These are phyloP conservation scores for Casuarina glauca DNA, from an alignment of 306 rosid genomes.

Conservation along the genomic window DNA sequence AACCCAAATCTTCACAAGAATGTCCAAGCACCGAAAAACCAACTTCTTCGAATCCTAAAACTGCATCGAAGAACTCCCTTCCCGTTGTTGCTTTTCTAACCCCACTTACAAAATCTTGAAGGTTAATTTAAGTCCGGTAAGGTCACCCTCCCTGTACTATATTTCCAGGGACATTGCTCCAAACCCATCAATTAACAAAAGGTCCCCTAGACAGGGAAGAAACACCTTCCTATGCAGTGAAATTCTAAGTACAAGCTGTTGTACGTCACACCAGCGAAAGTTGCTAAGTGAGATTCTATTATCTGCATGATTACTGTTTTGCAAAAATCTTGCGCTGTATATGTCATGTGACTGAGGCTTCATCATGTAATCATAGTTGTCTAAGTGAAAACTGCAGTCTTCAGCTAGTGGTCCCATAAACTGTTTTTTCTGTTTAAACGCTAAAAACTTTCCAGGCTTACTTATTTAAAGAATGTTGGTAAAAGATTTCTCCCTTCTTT, in stretches of 20 bases:
- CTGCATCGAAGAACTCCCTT: no score
- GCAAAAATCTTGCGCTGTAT: constrained; percentile 21
- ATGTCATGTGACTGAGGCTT: constrained; percentile 16
- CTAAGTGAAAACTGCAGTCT: neutral
- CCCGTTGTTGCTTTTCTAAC: no score
- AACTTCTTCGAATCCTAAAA: no score
- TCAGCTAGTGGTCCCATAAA: no score
- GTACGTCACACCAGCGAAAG: constrained; percentile 96
- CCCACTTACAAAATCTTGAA: no score
- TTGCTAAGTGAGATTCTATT: constrained; percentile 70
- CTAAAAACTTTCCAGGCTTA: neutral
- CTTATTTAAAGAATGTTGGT: no score
- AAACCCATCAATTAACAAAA: neutral
- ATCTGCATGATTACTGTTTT: constrained; percentile 16
- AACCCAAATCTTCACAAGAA: no score
- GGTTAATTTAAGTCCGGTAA: no score
- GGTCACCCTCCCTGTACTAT: neutral
- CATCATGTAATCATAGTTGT: neutral
- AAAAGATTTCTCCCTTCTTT: no score
- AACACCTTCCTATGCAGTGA: neutral
- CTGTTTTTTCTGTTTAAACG: no score
- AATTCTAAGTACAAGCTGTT: constrained; percentile 74
- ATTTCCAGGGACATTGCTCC: neutral
- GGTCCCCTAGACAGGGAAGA: neutral
- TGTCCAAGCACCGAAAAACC: no score